Conservation (phyloP, 1,284 basidiomycete genomes). For the Fistulinella staudtii region DNA sequence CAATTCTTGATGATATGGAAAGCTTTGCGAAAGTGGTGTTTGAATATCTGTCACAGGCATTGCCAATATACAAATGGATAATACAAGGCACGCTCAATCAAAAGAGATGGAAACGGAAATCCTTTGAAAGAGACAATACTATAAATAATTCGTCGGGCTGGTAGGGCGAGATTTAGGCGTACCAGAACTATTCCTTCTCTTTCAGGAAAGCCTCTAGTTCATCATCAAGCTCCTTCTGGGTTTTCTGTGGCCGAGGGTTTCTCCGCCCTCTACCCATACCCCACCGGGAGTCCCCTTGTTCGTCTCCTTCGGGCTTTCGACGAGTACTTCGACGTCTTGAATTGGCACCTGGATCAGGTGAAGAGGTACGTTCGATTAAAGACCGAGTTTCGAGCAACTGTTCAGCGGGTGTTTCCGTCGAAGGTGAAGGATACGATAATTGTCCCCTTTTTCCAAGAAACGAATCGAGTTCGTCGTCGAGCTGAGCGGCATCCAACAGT, state of each 20-base stretch:
- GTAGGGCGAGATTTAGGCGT: conserved; percentile 3
- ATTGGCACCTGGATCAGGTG: conserved; percentile 35
- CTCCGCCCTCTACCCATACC: conserved; percentile 28
- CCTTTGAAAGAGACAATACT: background rate
- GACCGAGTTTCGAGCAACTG: conserved; percentile 50
- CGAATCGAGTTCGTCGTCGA: conserved; percentile 56
- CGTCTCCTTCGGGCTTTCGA: conserved; percentile 20
- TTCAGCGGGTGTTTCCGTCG: conserved; percentile 65
- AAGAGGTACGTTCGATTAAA: conserved; percentile 53
- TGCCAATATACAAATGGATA: conserved; percentile 7
- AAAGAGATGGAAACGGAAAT: background rate
- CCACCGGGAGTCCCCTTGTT: conserved; percentile 18
- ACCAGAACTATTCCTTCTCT: conserved; percentile 32
- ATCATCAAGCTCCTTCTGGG: conserved; percentile 69
- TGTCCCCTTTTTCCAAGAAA: conserved; percentile 49
- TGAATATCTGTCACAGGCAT: conserved; percentile 1
- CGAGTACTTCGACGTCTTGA: conserved; percentile 42
- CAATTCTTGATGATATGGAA: no score
- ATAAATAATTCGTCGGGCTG: conserved; percentile 9
- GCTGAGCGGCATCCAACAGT: conserved; percentile 25
- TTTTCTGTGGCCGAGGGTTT: conserved; percentile 46
- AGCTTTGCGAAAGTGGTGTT: conserved; percentile 14
- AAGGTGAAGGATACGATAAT: conserved; percentile 39
- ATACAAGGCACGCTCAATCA: no score
- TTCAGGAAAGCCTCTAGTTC: conserved; percentile 73